These are phyloP conservation scores for Crithidia fasciculata DNA, from an alignment of 208 protist genomes.

Conservation along the genomic window DNA sequence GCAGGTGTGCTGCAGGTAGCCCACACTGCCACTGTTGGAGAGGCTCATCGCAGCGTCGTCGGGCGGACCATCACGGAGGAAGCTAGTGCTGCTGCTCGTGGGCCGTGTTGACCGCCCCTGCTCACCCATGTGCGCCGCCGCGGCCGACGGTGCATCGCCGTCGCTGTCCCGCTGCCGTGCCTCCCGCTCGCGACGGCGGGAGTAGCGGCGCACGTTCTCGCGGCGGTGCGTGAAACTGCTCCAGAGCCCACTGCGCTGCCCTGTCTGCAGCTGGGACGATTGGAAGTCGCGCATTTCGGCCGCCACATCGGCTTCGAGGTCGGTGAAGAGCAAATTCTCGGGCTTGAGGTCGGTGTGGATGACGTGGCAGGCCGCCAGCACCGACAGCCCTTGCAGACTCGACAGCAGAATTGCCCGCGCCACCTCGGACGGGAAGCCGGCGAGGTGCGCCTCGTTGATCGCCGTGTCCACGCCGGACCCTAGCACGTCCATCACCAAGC, in stretches of 20 bases:
- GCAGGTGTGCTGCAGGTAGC: neutral
- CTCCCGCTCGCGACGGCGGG: conserved; percentile 17
- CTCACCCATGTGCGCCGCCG: too few relatives aligned
- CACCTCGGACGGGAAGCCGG: conserved; percentile 91
- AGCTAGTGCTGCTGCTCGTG: neutral
- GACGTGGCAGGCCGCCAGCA: conserved; percentile 90
- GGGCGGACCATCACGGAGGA: too few relatives aligned
- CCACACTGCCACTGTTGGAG: neutral
- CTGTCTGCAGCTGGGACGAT: conserved; percentile 26
- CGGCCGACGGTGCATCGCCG: too few relatives aligned
- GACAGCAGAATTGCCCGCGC: conserved; percentile 59
- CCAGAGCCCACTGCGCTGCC: conserved; percentile 21
- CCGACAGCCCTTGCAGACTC: conserved; percentile 67
- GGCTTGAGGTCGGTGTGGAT: conserved; percentile 96
- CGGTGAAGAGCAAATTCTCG: conserved; percentile 87
- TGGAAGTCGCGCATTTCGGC: conserved; percentile 41
- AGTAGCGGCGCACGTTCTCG: conserved; percentile 26
- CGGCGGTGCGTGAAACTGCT: conserved; percentile 37
- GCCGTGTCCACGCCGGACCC: conserved; percentile 92
- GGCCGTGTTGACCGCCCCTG: too few relatives aligned
- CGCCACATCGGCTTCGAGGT: conserved; percentile 43
- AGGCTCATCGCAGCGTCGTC: neutral
- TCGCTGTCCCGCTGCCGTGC: neutral
- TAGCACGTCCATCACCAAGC: conserved; percentile 95
- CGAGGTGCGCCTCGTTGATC: conserved; percentile 89